Evolutionary conservation across 2,329 filamentous ascomycete species (phyloP).

Genomic region (Drechslerella coelobrocha): DNA sequence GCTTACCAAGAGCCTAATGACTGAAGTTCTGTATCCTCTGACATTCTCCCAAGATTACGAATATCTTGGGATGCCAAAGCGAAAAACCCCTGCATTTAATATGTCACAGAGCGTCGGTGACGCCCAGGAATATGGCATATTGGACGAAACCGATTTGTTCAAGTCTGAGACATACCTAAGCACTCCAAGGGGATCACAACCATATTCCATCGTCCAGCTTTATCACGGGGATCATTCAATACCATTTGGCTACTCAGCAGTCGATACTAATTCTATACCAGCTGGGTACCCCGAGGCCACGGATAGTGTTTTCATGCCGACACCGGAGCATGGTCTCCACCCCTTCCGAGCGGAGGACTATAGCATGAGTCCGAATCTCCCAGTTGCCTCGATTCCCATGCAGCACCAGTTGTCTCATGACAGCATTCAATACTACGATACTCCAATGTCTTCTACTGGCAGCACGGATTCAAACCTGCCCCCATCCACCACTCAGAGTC

Average conservation of each 20-base stretch:
- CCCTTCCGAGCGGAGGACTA: conserved; percentile 23
- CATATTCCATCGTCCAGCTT: conserved; percentile 20
- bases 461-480: conserved; percentile 23
- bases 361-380: conserved; percentile 30
- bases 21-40: conserved; percentile 42
- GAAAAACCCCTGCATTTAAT: conserved; percentile 30
- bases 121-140: conserved; percentile 30
- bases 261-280: conserved; percentile 27
- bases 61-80: conserved; percentile 48
- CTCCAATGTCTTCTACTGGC: conserved; percentile 31
- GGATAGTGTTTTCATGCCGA: conserved; percentile 30
- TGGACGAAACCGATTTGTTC: conserved; percentile 35
- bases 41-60: conserved; percentile 47
- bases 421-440: conserved; percentile 39
- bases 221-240: conserved; percentile 15
- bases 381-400: conserved; percentile 33
- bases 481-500: conserved; percentile 16
- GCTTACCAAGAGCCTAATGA: conserved; percentile 24
- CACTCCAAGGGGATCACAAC: conserved; percentile 37
- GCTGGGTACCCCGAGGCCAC: conserved; percentile 16
- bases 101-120: conserved; percentile 17
- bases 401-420: conserved; percentile 44
- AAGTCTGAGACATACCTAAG: conserved; percentile 28
- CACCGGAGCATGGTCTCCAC: conserved; percentile 40
- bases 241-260: conserved; percentile 25